These are phyloP conservation scores for Saccharomycopsis lassenensis DNA, from an alignment of 805 yeast genomes.

Conservation along the genomic window DNA sequence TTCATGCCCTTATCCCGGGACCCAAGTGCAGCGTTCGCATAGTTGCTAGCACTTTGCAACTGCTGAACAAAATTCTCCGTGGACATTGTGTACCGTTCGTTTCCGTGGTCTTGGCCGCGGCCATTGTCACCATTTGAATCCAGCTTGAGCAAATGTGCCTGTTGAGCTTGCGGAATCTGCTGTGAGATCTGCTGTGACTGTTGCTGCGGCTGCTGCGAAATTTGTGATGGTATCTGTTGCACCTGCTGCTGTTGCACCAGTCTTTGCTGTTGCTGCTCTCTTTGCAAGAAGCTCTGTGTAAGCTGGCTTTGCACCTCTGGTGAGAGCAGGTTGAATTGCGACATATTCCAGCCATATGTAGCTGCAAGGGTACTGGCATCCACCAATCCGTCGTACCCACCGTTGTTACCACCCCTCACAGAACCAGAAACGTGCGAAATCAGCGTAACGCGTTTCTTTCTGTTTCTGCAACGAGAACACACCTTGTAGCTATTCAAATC, in stretches of 20 bases:
- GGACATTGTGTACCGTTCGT: constrained; percentile 1
- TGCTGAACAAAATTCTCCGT: constrained; percentile 17
- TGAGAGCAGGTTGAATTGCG: not conserved
- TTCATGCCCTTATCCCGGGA: constrained; percentile 2
- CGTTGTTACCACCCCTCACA: not conserved
- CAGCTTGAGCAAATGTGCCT: too few species aligned
- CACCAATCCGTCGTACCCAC: not conserved
- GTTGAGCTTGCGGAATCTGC: constrained; percentile 18
- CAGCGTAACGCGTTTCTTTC: constrained; percentile 31
- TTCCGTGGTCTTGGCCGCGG: not conserved
- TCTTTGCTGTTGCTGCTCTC: constrained; percentile 16
- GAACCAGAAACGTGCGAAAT: not conserved
- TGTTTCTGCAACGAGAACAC: constrained; percentile 41
- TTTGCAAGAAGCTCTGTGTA: constrained; percentile 4
- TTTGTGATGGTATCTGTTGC: constrained; percentile 12
- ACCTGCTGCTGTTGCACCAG: constrained; percentile 17
- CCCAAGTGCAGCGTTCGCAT: constrained; percentile 12
- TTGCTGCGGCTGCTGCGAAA: constrained; percentile 12
- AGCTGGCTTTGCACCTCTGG: not conserved
- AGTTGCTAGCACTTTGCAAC: constrained; percentile 13
- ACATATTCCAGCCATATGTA: constrained; percentile 1
- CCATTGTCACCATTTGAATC: too few species aligned
- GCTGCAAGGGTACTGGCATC: not conserved
- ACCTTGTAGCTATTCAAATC: constrained; percentile 46
- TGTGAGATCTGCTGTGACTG: constrained; percentile 17